A percentile compares a stretch with the other conserved stretches of the same genome.
phyloP scores from a whole-genome alignment of 257 asterid species.

The Anisodus tanguticus region DNA sequence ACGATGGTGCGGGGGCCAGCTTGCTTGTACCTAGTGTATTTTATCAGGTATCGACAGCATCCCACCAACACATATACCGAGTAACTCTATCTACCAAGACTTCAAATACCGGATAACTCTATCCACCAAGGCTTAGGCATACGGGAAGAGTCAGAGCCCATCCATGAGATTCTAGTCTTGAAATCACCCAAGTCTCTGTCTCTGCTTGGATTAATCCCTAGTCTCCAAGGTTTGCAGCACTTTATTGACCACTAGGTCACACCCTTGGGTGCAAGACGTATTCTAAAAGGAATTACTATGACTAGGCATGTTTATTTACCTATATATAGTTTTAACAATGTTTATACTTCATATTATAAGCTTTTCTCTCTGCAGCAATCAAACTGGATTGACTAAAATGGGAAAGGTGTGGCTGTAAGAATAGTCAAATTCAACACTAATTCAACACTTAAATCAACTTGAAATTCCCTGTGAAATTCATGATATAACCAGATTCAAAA shows the following conservation, averaged over 20 bases:
- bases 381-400: constrained; percentile 1
- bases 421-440: neutral
- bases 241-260: neutral
- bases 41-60: neutral
- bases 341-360: neutral
- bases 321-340: neutral
- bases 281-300: neutral
- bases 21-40: neutral
- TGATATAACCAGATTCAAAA: neutral
- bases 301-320: neutral
- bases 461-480: neutral
- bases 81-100: neutral
- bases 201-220: neutral
- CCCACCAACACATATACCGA: neutral
- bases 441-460: neutral
- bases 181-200: neutral
- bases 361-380: neutral
- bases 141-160: too few relatives aligned
- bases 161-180: too few relatives aligned
- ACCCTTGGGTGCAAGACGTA: neutral
- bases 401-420: neutral
- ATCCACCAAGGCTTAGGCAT: neutral
- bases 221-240: neutral
- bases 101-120: neutral
- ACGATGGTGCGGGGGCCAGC: neutral